These are phyloP conservation scores for Flaveria ramosissima DNA, from an alignment of 129 eudicot species.

Conservation along the genomic window DNA sequence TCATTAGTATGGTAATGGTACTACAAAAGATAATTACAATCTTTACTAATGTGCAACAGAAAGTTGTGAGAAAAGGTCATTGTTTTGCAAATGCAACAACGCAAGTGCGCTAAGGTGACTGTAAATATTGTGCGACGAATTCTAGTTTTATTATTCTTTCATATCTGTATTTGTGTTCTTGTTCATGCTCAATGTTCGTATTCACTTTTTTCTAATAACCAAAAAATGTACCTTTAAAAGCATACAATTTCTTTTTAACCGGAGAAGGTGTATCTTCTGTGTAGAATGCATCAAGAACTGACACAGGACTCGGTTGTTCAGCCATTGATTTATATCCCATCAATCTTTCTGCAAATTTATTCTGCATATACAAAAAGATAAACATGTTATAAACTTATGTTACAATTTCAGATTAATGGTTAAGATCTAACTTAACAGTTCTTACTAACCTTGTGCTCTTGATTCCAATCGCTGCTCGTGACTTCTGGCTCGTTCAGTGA, in stretches of 20 bases:
- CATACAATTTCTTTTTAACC: conserved; percentile 61
- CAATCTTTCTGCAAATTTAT: conserved; percentile 39
- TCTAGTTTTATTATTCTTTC: background rate
- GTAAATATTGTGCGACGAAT: background rate
- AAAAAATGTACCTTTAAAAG: conserved; percentile 56
- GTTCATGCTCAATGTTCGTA: background rate
- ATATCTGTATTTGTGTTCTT: background rate
- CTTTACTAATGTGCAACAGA: background rate
- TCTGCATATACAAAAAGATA: conserved; percentile 43
- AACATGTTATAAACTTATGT: conserved; percentile 23
- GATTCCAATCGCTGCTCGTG: conserved; percentile 40
- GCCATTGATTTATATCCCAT: conserved; percentile 45
- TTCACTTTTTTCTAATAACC: conserved; percentile 15
- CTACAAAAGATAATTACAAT: background rate
- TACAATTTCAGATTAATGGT: background rate
- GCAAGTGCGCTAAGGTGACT: conserved; percentile 15
- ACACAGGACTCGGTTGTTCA: conserved; percentile 94
- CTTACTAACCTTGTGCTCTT: conserved; percentile 39
- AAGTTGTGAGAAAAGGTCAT: background rate
- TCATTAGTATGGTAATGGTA: background rate
- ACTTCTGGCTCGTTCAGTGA: conserved; percentile 56
- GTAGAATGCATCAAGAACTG: conserved; percentile 85
- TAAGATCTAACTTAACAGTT: background rate
- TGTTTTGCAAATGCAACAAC: background rate
- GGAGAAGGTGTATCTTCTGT: conserved; percentile 84